A percentile compares a stretch with the other conserved stretches of the same genome.
Conservation (phyloP, 305 asterid species). For the Solanum chacoense region DNA sequence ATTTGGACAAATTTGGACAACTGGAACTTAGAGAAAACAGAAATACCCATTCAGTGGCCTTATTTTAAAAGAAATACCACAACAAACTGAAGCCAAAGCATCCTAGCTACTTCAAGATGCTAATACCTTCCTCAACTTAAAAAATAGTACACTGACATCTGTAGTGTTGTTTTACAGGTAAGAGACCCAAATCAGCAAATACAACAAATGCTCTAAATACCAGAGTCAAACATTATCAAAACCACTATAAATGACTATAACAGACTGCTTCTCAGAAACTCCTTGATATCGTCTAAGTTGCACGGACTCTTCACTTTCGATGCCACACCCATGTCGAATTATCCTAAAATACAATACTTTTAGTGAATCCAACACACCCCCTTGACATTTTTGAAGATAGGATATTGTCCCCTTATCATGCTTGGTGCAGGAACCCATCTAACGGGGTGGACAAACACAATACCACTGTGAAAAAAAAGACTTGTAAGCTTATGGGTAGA, state of each 20-base stretch:
- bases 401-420: not conserved
- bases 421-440: not conserved
- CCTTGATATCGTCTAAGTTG: too few species aligned
- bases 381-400: too few species aligned
- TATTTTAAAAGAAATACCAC: not conserved
- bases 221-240: not conserved
- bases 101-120: not conserved
- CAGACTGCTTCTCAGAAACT: not conserved
- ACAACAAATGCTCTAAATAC: not conserved
- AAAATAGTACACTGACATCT: not conserved
- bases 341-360: too few species aligned
- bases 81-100: not conserved
- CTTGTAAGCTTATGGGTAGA: not conserved
- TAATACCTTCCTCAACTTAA: not conserved
- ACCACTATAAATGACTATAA: not conserved
- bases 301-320: too few species aligned
- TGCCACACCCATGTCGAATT: too few species aligned
- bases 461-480: not conserved
- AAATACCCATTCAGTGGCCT: not conserved
- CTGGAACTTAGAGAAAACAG: not conserved
- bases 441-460: not conserved
- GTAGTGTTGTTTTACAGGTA: not conserved
- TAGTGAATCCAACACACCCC: too few species aligned
- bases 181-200: not conserved
- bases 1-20: not conserved